phyloP scores from a whole-genome alignment of 2,329 filamentous ascomycete genomes.

The Trichophyton rubrum region DNA sequence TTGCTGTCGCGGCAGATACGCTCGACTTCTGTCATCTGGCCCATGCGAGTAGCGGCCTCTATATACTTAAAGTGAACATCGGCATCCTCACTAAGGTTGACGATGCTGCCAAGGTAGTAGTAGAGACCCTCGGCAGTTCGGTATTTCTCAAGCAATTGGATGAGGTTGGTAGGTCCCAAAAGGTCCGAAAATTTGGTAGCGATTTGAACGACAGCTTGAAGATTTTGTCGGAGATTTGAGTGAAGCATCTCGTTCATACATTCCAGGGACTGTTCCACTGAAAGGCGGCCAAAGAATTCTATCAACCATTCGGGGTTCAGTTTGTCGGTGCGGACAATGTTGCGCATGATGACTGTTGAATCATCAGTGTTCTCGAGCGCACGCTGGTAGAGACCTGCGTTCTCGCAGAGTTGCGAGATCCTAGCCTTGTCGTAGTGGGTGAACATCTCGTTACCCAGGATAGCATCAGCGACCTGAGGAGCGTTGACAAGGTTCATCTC shows the following conservation, averaged over 20 bases:
- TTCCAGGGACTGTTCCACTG: conserved; percentile 87
- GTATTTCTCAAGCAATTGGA: conserved; percentile 94
- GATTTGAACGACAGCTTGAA: conserved; percentile 87
- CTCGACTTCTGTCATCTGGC: conserved; percentile 90
- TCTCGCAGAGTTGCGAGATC: conserved; percentile 83
- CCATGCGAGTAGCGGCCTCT: conserved; percentile 86
- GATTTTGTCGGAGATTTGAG: conserved; percentile 89
- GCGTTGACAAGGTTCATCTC: conserved; percentile 98
- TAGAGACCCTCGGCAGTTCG: conserved; percentile 93
- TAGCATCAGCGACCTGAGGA: conserved; percentile 93
- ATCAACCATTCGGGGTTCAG: conserved; percentile 84
- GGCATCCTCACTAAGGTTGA: conserved; percentile 88
- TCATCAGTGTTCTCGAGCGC: conserved; percentile 94
- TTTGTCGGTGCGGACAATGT: conserved; percentile 69
- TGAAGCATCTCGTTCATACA: conserved; percentile 95
- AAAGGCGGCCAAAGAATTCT: conserved; percentile 85
- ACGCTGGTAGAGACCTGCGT: conserved; percentile 73
- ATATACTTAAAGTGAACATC: conserved; percentile 99
- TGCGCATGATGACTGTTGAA: conserved; percentile 77
- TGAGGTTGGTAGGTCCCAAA: conserved; percentile 71
- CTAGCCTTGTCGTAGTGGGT: conserved; percentile 87
- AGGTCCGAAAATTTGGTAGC: conserved; percentile 97
- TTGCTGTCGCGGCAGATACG: conserved; percentile 92
- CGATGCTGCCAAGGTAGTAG: conserved; percentile 95
- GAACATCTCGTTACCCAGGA: conserved; percentile 97